A percentile compares a stretch with the other conserved stretches of the same genome.
These are phyloP conservation scores for Coleophoma crateriformis DNA, from an alignment of 2,329 filamentous ascomycete genomes.

Conservation along the genomic window DNA sequence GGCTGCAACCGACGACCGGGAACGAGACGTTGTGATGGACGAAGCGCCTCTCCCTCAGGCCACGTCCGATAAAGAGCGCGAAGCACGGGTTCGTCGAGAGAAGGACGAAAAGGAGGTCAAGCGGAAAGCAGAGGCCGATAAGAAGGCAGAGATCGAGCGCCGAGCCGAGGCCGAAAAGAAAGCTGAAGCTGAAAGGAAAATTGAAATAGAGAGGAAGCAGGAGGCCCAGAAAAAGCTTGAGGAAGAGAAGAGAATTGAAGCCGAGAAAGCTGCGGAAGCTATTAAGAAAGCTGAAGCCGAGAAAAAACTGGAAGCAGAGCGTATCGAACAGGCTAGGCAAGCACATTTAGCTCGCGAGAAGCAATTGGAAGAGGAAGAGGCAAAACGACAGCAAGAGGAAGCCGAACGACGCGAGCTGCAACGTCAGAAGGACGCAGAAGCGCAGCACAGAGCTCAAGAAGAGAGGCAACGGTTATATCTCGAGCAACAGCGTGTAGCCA, in stretches of 20 bases:
- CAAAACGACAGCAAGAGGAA: constrained; percentile 22
- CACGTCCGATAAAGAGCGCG: constrained; percentile 35
- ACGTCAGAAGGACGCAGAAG: constrained; percentile 18
- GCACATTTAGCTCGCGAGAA: constrained; percentile 19
- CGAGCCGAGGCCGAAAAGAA: constrained; percentile 15
- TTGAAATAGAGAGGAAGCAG: constrained; percentile 16
- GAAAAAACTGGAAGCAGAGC: constrained; percentile 10
- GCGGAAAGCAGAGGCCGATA: constrained; percentile 25
- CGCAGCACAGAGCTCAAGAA: constrained; percentile 22
- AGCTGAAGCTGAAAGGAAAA: constrained; percentile 20
- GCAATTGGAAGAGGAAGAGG: constrained; percentile 27
- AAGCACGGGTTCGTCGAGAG: constrained; percentile 25
- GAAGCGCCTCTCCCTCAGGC: constrained; percentile 3
- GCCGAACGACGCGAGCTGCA: constrained; percentile 20
- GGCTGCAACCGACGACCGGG: constrained; percentile 1
- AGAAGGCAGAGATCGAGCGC: constrained; percentile 29
- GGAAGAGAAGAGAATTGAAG: constrained; percentile 1
- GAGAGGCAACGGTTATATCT: constrained; percentile 27
- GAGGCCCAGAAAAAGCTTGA: constrained; percentile 16
- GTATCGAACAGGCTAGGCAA: constrained; percentile 17
- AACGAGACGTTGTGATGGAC: constrained; percentile 5
- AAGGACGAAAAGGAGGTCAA: constrained; percentile 27
- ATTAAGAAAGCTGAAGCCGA: constrained; percentile 5
- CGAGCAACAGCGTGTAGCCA: constrained; percentile 25
- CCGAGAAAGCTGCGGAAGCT: constrained; percentile 1